phyloP scores from a whole-genome alignment of 208 protist genomes.

The Trypanosoma lewisi region DNA sequence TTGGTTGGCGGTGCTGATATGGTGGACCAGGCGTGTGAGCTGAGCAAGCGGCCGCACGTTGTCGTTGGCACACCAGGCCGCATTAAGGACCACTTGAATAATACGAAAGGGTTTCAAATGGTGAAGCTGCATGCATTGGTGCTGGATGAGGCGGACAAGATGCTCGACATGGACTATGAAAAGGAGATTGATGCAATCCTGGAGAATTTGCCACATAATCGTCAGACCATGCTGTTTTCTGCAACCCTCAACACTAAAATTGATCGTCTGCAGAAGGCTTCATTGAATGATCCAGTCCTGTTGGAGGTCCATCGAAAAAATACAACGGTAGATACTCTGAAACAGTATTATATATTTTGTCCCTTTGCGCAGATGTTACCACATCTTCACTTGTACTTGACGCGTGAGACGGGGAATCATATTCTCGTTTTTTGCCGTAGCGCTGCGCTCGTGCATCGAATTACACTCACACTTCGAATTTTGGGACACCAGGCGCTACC shows the following conservation, averaged over 20 bases:
- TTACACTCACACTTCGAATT: conserved; percentile 88
- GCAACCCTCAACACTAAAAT: conserved; percentile 98
- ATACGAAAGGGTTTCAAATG: conserved; percentile 98
- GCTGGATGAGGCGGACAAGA: conserved; percentile 98
- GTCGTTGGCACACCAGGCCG: conserved; percentile 97
- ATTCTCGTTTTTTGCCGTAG: conserved; percentile 92
- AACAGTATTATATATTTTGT: conserved; percentile 97
- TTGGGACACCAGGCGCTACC: conserved; percentile 89
- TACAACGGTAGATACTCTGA: conserved; percentile 94
- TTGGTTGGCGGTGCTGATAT: conserved; percentile 95
- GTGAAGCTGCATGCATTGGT: conserved; percentile 94
- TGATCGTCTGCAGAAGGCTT: conserved; percentile 97
- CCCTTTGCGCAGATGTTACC: conserved; percentile 92
- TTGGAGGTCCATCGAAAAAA: conserved; percentile 96
- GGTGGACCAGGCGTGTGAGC: conserved; percentile 93
- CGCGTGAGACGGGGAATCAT: conserved; percentile 85
- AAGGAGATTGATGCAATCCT: conserved; percentile 97
- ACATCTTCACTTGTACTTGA: conserved; percentile 89
- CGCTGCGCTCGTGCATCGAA: conserved; percentile 86
- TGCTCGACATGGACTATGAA: conserved; percentile 98
- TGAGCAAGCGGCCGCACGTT: conserved; percentile 96
- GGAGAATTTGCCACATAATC: conserved; percentile 84
- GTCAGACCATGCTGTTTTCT: conserved; percentile 96
- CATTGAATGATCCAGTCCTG: conserved; percentile 95
- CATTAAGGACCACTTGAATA: conserved; percentile 97